Conservation (phyloP, 768 basidiomycete genomes). For the Rickenella mellea region DNA sequence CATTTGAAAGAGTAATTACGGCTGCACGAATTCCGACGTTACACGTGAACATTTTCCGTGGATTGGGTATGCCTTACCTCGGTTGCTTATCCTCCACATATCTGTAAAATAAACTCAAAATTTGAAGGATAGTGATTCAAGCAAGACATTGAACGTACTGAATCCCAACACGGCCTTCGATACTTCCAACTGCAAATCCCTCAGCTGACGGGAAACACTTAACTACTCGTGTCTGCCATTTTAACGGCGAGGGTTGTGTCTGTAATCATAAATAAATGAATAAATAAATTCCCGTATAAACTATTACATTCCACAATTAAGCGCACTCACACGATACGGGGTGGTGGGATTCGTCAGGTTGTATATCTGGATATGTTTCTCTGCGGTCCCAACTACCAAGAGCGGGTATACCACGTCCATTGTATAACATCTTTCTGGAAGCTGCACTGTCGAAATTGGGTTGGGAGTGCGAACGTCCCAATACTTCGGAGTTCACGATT, state of each 20-base stretch:
- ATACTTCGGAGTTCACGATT: constrained; percentile 6
- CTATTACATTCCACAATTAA: neutral
- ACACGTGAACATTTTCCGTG: constrained; percentile 9
- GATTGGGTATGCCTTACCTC: neutral
- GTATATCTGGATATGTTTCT: constrained; percentile 30
- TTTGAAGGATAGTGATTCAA: neutral
- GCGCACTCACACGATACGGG: constrained; percentile 20
- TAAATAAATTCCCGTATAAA: neutral
- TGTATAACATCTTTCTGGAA: constrained; percentile 32
- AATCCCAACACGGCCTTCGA: constrained; percentile 32
- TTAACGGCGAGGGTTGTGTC: constrained; percentile 25
- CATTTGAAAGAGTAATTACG: constrained; percentile 56
- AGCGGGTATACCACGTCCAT: constrained; percentile 23
- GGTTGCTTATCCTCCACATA: neutral
- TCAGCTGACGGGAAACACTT: constrained; percentile 18
- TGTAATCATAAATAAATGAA: neutral
- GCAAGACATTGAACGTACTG: constrained; percentile 22
- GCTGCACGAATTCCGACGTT: constrained; percentile 12
- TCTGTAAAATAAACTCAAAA: neutral
- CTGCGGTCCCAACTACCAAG: constrained; percentile 33
- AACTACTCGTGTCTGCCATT: constrained; percentile 25
- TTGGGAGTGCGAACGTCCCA: constrained; percentile 29
- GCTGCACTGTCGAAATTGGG: constrained; percentile 24
- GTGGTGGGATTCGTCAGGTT: constrained; percentile 27
- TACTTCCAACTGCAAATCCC: constrained; percentile 19